Base-by-base conservation (phyloP, 164 flowering plant genomes). In the Santalum album region DNA sequence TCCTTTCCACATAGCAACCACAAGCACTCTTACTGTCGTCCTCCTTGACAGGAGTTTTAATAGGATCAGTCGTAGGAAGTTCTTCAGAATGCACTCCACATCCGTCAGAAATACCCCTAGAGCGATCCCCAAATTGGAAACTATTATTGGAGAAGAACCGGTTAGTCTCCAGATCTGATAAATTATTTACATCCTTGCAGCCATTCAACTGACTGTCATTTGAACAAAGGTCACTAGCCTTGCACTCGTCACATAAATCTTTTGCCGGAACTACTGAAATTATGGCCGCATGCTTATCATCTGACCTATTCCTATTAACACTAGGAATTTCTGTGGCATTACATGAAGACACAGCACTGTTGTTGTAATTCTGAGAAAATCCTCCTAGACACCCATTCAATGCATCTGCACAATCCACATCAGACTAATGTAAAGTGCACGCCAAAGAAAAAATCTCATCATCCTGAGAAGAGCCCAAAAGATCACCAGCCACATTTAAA, bases 131-230 rank as follows among this genome's bases (percentile, higher is more conserved):
- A 65, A 24, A 25, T 24, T 20, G 7, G n/a, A 25, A 21, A 20
- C 59, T 38, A 38, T 9, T 14, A 19, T 43, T 42, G 21, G 65
- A n/a, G 17, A 43, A 49, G 38, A 40, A 35, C 61, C 40, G 26
- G 24, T 36, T 62, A 24, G 44, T 34, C 4, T 19, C 65, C 56
- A 4, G n/a, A 42, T 17, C 11, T 5, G 7, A 42, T 17, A 10
- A 42, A n/a, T 42, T 42, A 42, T 6, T 18, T 12, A 17, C 19
- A 17, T 17, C 38, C 20, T 42, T 38, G 9, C 34, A 29, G 9
- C 34, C 34, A 9, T 14, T 38, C 4, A 16, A 3, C 42, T 11
- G 42, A 12, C 49, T 51, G 24, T 43, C 63, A 18, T 50, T 45
- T 15, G 21, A 54, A 50, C 23, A 39, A 48, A 29, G 24, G 34